Base-by-base conservation (phyloP, 257 asterid species). In the Gentiana dahurica region DNA sequence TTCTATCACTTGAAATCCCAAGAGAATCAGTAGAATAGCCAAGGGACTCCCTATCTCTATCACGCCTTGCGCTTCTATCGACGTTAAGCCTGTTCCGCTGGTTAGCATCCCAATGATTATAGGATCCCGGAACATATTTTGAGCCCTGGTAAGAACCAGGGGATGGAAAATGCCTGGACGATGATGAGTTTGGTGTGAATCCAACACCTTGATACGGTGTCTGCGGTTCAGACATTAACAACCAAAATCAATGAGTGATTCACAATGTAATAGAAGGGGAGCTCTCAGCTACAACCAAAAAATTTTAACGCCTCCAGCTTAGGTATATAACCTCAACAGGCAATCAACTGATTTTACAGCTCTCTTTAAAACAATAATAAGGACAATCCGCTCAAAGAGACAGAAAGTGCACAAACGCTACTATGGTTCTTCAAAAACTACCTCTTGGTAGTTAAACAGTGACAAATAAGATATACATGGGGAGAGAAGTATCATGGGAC, bases 1-100 rank as follows among this genome's bases (percentile, higher is more conserved):
- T 88, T 54, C 95, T 86, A 60, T 88, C 97, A 70, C 76, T 80
- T 51, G 88, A 62, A 53, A 72, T 57, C 65, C 89, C 93, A 58
- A 79, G 71, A 55, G 83, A 68, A 67, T 88, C 95, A 15, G 73
- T 53, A 49, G 94, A 67, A 58, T 74, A 67, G 72, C 55, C 71
- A 58, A 71, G 61, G 46, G 77, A 58, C 58, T 79, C 90, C 51
- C 82, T 80, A 48, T 83, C 94, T 79, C 88, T 80, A 49, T 85
- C 97, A 53, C 88, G 97, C 62, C 95, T 77, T 72, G 83, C 95
- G 59, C 78, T 78, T 77, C 69, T 92, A 60, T 79, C 95, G 34
- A 65, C 58, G 57, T 75, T 60, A 58, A 71, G 71, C 62, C 81
- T 84, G 70, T 65, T 70, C 68, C 82, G 75, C 64, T 62, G 76